Evolutionary conservation across 139 green algal genomes (phyloP), one percentile per base, ranked within the genome.

Genomic region (Chlorella sp.): DNA sequence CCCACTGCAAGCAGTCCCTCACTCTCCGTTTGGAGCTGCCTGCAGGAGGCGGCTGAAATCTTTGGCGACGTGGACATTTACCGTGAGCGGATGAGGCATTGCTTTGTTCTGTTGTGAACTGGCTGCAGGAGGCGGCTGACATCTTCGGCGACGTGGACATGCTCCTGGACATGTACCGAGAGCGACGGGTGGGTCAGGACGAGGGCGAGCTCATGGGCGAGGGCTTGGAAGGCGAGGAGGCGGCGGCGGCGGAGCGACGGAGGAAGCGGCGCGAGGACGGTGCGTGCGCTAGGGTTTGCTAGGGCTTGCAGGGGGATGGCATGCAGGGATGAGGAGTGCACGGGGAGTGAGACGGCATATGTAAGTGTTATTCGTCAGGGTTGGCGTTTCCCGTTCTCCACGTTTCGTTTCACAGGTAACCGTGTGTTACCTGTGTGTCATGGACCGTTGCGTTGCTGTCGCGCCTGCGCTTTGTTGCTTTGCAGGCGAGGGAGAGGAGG

Each of bases 131-230:
- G 63, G 90, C 87, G 23, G 75, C 90, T 26, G 90, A 94, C 29
- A 96, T 96, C 59, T 96, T 96, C 50, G 91, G 91, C 10, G 86
- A 96, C 62, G 86, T 91, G 35, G 77, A 77, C 23, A 81, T 81
- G 17, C 75, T 92, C 69, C 75, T 94, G 49, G 76, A 87, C 1
- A 75, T 85, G 73, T 91, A 89, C 60, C 31, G 87, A 49, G n/a
- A n/a, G n/a, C n/a, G n/a, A n/a, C n/a, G 50, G 62, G 2, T 69
- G 62, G 33, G 42, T 59, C 27, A 69, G 35, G 60, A 51, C 42
- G 27, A 30, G n/a, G 62, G 29, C 22, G 30, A 20, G 27, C n/a
- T n/a, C n/a, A n/a, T n/a, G n/a, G n/a, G n/a, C n/a, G 72, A 77
- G 31, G 62, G 60, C 22, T 49, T 60, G 69, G 6, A 4, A 26